Base-by-base conservation (phyloP, 2,329 filamentous ascomycete genomes). In the Trichoderma atrobrunneum region DNA sequence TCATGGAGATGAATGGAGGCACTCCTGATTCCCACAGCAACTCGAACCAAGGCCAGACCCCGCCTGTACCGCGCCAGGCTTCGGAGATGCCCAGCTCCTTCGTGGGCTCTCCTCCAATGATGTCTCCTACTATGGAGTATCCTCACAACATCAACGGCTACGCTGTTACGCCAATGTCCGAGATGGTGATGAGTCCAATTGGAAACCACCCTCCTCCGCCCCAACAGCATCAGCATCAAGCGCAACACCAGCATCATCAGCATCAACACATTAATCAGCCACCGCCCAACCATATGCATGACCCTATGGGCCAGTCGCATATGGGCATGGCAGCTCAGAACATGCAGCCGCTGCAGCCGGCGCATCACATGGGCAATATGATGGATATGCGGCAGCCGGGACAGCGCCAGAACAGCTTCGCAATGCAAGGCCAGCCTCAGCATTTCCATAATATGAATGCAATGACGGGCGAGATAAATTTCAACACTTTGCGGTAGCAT, bases 41-140 rank as follows among this genome's bases (percentile, higher is more conserved):
- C 70, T 79, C 81, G 1, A 61, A 78, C 61, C 76, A 79, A 14
- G 75, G 78, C 28, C 76, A 75, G 10, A 78, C 80, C 11, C 78
- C 80, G 5, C 75, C 80, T 1, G 73, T 76, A 5, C 71, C 76
- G 1, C 78, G 78, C 28, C 77, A 79, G 56, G 66, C 71, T 7
- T 74, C 76, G 11, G 81, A 82, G 26, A 83, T 88, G 76, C 82
- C 82, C 73, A 84, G 84, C 1, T 85, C 87, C 0, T 90, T 87
- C 75, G 83, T 83, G 21, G 85, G 84, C 72, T 89, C 87, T 1
- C 87, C 88, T 0, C 77, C 81, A 14, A 84, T 89, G 30, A 84
- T 89, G 81, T 88, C 87, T 3, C 86, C 87, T 1, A 80, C 80
- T 5, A 80, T 85, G 71, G 88, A 89, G 5, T 87, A 87, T 73